Evolutionary conservation across 1,139 yeast species (phyloP), one percentile per base, ranked within the genome.

Genomic region (Yamadazyma taylorii): DNA sequence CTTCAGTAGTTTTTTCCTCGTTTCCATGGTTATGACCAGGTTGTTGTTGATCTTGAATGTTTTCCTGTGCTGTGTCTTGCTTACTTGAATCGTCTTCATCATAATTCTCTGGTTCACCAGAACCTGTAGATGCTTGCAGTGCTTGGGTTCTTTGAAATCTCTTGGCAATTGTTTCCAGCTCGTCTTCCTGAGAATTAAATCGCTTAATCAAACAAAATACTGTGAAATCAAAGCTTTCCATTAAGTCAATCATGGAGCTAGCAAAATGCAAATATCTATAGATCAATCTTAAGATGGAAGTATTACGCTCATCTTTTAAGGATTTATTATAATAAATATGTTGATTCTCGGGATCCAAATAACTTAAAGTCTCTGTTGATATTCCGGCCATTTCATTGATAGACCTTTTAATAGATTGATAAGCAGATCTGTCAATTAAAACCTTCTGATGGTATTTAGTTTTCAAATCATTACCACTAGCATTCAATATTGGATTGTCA

Each of bases 151-250:
- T 16, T 21, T 34, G 37, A 30, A 33, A 38, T 22, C 26, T 33
- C 35, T 40, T 40, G 38, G 38, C 33, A 8, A 50, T 33, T 12
- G 34, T 39, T 17, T 35, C 41, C 32, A 39, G 49, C 21, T 50
- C 48, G n/a, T 50, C 58, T n/a, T 51, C 60, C 22, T 50, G 53
- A 1, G 61, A 51, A 8, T 57, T 46, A 38, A 55, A 55, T 37
- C 63, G 48, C 32, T 58, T 63, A 5, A 69, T 62, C 31, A 67
- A 56, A 41, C 73, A 69, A 43, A 79, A 79, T 1, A 78, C 75
- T 0, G 83, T 78, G 46, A 81, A 77, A 51, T 81, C 87, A 44
- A 81, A 72, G 8, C 83, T 72, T 53, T 81, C 86, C 32, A 80
- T 53, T 12, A 71, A 52, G 51, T 79, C 81, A 40, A 79, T 55